These are phyloP conservation scores for Rasamsonia emersonii DNA, from an alignment of 2,329 filamentous ascomycete species.

Conservation along the genomic window DNA sequence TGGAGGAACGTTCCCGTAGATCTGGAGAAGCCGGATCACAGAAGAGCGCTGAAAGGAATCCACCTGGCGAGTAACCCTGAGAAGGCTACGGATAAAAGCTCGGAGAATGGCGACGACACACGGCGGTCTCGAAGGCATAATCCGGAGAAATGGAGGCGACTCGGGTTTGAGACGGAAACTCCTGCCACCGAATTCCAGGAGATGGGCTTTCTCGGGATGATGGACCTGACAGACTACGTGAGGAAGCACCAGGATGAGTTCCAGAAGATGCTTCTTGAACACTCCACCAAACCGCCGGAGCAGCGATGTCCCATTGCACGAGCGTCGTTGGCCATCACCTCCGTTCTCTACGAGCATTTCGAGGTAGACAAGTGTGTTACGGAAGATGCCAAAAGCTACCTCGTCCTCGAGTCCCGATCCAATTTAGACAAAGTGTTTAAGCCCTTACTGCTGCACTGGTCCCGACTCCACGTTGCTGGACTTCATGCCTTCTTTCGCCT, in stretches of 20 bases:
- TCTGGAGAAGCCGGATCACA: slow-evolving; percentile 77
- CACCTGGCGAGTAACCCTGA: slow-evolving; percentile 64
- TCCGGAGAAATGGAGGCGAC: slow-evolving; percentile 82
- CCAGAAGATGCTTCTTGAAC: slow-evolving; percentile 84
- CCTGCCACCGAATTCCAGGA: slow-evolving; percentile 77
- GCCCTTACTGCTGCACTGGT: slow-evolving; percentile 87
- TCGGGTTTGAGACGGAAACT: slow-evolving; percentile 87
- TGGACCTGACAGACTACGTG: slow-evolving; percentile 93
- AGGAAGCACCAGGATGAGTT: slow-evolving; percentile 86
- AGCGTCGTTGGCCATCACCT: slow-evolving; percentile 77
- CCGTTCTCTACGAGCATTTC: slow-evolving; percentile 89
- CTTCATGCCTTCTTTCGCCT: slow-evolving; percentile 81
- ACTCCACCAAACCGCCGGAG: slow-evolving; percentile 61
- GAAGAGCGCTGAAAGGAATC: slow-evolving; percentile 74
- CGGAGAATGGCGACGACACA: slow-evolving; percentile 30
- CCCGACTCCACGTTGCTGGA: slow-evolving; percentile 74
- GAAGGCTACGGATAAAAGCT: slow-evolving; percentile 19
- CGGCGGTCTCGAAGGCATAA: slow-evolving; percentile 65
- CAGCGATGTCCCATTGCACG: slow-evolving; percentile 80
- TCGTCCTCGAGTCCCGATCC: slow-evolving; percentile 63
- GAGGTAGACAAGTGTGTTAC: slow-evolving; percentile 78
- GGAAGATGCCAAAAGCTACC: slow-evolving; percentile 68
- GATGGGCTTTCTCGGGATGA: slow-evolving; percentile 87
- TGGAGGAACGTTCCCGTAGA: slow-evolving; percentile 84
- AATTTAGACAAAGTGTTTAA: slow-evolving; percentile 81